These are phyloP conservation scores for Aspergillus ellipticus DNA, from an alignment of 495 filamentous ascomycete species.

Conservation along the genomic window DNA sequence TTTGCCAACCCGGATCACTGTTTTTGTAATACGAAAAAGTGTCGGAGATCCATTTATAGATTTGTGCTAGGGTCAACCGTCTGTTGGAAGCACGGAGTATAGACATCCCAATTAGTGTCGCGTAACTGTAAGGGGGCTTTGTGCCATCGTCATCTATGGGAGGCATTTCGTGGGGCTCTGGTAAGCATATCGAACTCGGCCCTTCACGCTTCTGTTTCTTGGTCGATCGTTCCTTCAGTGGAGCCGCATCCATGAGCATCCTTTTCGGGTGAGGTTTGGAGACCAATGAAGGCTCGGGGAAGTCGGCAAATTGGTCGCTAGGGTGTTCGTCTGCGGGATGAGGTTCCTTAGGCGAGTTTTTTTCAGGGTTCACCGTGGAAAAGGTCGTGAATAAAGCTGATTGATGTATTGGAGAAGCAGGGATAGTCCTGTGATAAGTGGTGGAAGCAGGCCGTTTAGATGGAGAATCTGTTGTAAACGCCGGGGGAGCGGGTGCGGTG, in stretches of 20 bases:
- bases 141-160: slow-evolving; percentile 77
- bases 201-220: slow-evolving; percentile 61
- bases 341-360: slow-evolving; percentile 62
- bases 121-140: slow-evolving; percentile 91
- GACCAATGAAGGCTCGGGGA: slow-evolving; percentile 54
- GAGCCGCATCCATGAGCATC: slow-evolving; percentile 66
- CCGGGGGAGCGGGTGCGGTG: slow-evolving; percentile 61
- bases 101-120: slow-evolving; percentile 93
- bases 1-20: slow-evolving; percentile 90
- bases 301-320: slow-evolving; percentile 50
- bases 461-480: slow-evolving; percentile 78
- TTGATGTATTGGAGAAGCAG: slow-evolving; percentile 55
- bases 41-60: slow-evolving; percentile 98
- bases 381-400: slow-evolving; percentile 64
- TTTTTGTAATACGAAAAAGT: slow-evolving; percentile 84
- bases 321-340: slow-evolving; percentile 42
- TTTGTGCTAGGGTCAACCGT: slow-evolving; percentile 87
- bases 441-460: slow-evolving; percentile 67
- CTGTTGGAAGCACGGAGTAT: slow-evolving; percentile 84
- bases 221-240: slow-evolving; percentile 63
- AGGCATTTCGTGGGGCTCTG: slow-evolving; percentile 74
- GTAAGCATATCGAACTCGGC: slow-evolving; percentile 47
- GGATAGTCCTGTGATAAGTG: slow-evolving; percentile 43
- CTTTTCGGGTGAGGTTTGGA: slow-evolving; percentile 62
- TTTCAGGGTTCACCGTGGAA: slow-evolving; percentile 41